Evolutionary conservation across 306 rosid genomes (phyloP), one percentile per base, ranked within the genome.

Genomic region (Trifolium subterraneum): DNA sequence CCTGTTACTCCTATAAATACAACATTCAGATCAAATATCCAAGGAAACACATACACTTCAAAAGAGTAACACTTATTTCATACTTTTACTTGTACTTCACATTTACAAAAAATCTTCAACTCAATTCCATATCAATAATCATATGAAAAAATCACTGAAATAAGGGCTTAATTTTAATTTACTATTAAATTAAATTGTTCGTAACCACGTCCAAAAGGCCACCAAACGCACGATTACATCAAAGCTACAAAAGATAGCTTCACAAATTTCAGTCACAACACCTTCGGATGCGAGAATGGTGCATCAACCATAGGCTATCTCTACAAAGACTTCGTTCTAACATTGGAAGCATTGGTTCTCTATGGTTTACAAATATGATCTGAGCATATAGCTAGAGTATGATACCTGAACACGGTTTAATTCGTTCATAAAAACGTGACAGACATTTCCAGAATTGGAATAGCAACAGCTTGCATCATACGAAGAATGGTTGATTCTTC

Each of bases 351-450:
- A 64, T 38, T 39, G 50, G 4, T 29, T 29, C 6, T 29, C 6
- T 29, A 4, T 29, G 33, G 33, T 29, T 29, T 29, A 29, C 33
- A 33, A 65, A 16, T 20, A 41, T 20, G 10, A 47, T 54, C 48
- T 70, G 71, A n/a, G 15, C 35, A 51, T 73, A 80, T 41, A 15
- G 48, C n/a, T n/a, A n/a, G n/a, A n/a, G n/a, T n/a, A 18, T 33
- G 56, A 48, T 59, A 90, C 99, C 92, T 92, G 97, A 71, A 94
- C 87, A 20, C 87, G 87, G 64, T 94, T 94, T 36, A 94, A 85
- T 33, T 97, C 97, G 19, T 92, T 85, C 99, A 94, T 94, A 78
- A 94, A 94, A 45, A 90, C 95, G 76, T 94, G 96, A 36, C 97
- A 94, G 39, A 88, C 95, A 65, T 90, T 94, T 56, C 97, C 99